These are phyloP conservation scores for Mikania micrantha DNA, from an alignment of 129 eudicot genomes.

Conservation along the genomic window DNA sequence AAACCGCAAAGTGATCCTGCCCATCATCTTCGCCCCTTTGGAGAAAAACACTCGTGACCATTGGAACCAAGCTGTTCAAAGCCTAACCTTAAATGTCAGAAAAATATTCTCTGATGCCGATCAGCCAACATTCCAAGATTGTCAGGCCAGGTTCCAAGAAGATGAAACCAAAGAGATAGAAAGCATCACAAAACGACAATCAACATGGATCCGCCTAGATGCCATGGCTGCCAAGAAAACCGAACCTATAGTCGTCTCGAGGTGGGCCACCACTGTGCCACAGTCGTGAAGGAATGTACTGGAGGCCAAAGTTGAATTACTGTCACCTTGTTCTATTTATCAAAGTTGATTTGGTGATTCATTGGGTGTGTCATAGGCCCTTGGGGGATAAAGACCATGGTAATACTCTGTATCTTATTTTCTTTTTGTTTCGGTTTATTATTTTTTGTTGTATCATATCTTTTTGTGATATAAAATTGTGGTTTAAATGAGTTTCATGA, in stretches of 20 bases:
- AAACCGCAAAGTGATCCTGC: conserved; percentile 52
- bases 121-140: conserved; percentile 41
- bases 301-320: conserved; percentile 18
- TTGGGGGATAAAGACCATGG: conserved; percentile 9
- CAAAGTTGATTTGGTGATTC: conserved; percentile 13
- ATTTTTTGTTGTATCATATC: conserved; percentile 4
- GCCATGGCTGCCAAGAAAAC: conserved; percentile 37
- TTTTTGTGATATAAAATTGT: conserved; percentile 19
- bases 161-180: conserved; percentile 43
- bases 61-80: conserved; percentile 67
- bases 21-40: conserved; percentile 44
- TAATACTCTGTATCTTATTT: conserved; percentile 6
- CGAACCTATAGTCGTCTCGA: conserved; percentile 28
- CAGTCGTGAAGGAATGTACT: conserved; percentile 4
- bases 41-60: conserved; percentile 48
- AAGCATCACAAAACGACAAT: conserved; percentile 28
- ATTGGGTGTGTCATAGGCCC: not conserved
- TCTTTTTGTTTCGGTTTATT: not conserved
- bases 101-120: conserved; percentile 49
- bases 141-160: conserved; percentile 41
- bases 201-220: conserved; percentile 44
- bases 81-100: conserved; percentile 47
- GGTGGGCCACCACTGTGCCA: conserved; percentile 6
- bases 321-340: not conserved
- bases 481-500: not conserved